phyloP scores from a whole-genome alignment of 257 asterid genomes.

The Rhazya stricta region DNA sequence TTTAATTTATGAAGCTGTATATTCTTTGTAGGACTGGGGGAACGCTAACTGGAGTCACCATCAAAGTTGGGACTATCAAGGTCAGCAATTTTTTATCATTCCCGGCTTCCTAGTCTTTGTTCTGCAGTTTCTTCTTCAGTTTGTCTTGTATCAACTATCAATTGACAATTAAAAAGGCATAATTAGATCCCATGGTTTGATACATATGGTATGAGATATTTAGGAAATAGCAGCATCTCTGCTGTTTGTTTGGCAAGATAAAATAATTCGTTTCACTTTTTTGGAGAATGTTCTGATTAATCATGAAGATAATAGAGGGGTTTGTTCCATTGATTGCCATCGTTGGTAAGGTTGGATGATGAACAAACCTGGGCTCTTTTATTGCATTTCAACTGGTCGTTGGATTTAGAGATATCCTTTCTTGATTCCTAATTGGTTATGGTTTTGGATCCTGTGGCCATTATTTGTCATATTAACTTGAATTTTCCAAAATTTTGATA shows the following conservation, averaged over 20 bases:
- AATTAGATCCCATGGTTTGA: background rate
- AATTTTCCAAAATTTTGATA: background rate
- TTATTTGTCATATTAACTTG: background rate
- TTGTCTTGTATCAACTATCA: background rate
- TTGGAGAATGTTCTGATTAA: background rate
- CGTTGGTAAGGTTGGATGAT: background rate
- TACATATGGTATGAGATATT: background rate
- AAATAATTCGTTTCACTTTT: background rate
- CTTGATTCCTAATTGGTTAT: background rate
- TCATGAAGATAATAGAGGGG: background rate
- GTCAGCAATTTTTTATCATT: slow-evolving; percentile 35
- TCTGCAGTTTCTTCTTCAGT: background rate
- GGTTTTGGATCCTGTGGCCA: background rate
- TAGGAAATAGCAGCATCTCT: background rate
- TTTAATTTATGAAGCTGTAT: slow-evolving; percentile 7
- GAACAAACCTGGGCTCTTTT: background rate
- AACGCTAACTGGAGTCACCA: slow-evolving; percentile 72
- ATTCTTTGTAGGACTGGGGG: slow-evolving; percentile 63
- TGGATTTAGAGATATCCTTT: background rate
- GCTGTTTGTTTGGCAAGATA: background rate
- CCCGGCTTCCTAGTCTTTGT: background rate
- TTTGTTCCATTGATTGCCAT: background rate
- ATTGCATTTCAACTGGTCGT: background rate
- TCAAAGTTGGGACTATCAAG: slow-evolving; percentile 73
- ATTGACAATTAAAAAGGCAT: background rate